Conservation (phyloP, 2,329 filamentous ascomycete species). For the Xylaria hypoxylon region DNA sequence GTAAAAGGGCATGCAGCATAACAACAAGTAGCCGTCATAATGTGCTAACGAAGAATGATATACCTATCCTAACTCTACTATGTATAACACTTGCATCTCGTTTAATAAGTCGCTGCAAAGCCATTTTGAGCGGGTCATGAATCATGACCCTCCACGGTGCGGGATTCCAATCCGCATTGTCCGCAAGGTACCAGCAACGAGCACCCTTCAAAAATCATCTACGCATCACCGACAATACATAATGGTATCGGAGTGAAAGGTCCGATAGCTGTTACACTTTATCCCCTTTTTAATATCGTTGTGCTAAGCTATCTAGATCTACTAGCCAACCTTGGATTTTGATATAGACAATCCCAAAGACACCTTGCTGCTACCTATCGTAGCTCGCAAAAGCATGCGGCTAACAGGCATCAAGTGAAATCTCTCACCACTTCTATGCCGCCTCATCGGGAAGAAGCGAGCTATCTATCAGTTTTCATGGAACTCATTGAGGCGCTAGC, state of each 20-base stretch:
- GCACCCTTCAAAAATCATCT: too few relatives aligned
- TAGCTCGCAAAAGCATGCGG: not conserved
- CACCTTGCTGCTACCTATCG: not conserved
- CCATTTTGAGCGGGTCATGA: constrained; percentile 5
- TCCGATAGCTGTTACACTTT: not conserved
- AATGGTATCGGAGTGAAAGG: not conserved
- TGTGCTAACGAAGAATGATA: not conserved
- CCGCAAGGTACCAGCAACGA: not conserved
- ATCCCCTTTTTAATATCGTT: not conserved
- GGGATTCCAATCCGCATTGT: not conserved
- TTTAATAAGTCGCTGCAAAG: not conserved
- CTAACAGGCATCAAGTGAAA: not conserved
- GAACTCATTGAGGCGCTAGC: not conserved
- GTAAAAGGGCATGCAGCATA: too few relatives aligned
- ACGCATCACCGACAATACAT: too few relatives aligned
- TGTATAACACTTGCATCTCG: not conserved
- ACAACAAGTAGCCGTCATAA: constrained; percentile 3
- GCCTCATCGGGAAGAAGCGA: not conserved
- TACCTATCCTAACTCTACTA: not conserved
- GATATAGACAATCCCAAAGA: not conserved
- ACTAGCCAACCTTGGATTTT: not conserved
- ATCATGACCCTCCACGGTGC: constrained; percentile 5
- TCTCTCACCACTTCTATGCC: constrained; percentile 6
- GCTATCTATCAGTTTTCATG: not conserved
- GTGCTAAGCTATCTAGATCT: not conserved